Evolutionary conservation across 192 early-diverging fungal genomes (phyloP).

Genomic region (Ramicandelaber brevisporus): DNA sequence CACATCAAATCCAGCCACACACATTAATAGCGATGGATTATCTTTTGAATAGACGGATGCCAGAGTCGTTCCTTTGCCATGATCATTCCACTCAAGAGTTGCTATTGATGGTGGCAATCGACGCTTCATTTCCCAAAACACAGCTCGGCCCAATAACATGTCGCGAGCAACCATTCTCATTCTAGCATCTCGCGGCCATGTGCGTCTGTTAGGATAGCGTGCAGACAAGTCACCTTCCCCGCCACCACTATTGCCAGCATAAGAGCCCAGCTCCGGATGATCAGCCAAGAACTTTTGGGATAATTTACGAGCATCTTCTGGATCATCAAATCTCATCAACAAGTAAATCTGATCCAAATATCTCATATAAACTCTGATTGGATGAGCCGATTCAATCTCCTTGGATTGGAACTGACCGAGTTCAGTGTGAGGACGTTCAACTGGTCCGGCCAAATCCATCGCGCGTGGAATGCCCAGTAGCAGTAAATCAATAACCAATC

Average conservation of each 20-base stretch:
- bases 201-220: conserved; percentile 94
- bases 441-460: conserved; percentile 88
- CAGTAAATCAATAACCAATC: conserved; percentile 81
- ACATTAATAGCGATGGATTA: conserved; percentile 91
- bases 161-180: conserved; percentile 99
- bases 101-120: conserved; percentile 87
- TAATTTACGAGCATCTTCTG: conserved; percentile 77
- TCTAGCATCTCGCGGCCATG: conserved; percentile 96
- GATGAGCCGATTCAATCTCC: conserved; percentile 78
- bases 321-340: conserved; percentile 71
- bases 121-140: conserved; percentile 99
- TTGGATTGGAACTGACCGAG: conserved; percentile 86
- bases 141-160: conserved; percentile 89
- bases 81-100: conserved; percentile 95
- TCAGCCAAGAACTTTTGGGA: conserved; percentile 93
- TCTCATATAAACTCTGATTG: conserved; percentile 85
- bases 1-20: conserved; percentile 78
- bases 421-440: conserved; percentile 83
- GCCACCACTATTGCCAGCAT: too few species aligned
- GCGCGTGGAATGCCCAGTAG: conserved; percentile 84
- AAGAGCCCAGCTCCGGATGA: conserved; percentile 95
- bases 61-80: conserved; percentile 43
- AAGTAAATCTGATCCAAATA: conserved; percentile 88
- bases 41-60: conserved; percentile 91
- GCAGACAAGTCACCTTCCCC: conserved; percentile 86